These are phyloP conservation scores for Trichothecium roseum DNA, from an alignment of 2,329 filamentous ascomycete genomes.

Conservation along the genomic window DNA sequence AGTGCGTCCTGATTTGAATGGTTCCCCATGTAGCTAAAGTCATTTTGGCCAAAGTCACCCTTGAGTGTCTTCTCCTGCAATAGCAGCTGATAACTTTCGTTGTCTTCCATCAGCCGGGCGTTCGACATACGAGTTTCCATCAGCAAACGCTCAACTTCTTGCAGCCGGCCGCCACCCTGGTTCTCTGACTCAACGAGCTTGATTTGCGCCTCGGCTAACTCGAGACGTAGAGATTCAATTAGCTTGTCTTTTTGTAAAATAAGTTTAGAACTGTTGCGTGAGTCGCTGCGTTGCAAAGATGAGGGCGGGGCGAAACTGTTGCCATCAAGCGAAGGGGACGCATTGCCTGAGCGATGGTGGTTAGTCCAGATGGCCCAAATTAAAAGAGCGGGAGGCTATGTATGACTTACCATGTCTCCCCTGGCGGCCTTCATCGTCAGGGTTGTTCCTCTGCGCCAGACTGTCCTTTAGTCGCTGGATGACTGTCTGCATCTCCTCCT, in stretches of 20 bases:
- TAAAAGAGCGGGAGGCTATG: constrained; percentile 6
- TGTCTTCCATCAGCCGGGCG: constrained; percentile 93
- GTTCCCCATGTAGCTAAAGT: constrained; percentile 60
- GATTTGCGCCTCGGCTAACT: constrained; percentile 90
- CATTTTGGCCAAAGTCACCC: constrained; percentile 77
- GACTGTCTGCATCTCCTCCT: constrained; percentile 83
- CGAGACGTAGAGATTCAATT: constrained; percentile 83
- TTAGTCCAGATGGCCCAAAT: constrained; percentile 8
- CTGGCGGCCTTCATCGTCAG: constrained; percentile 46
- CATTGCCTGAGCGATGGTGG: constrained; percentile 28
- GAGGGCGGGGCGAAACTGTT: constrained; percentile 80
- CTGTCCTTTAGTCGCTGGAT: constrained; percentile 90
- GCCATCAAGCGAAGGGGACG: constrained; percentile 59
- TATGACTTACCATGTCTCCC: constrained; percentile 44
- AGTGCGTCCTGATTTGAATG: constrained; percentile 54
- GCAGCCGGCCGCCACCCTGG: constrained; percentile 74
- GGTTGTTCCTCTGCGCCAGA: constrained; percentile 61
- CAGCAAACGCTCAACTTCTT: constrained; percentile 81
- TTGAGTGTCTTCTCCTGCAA: constrained; percentile 92
- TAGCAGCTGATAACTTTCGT: constrained; percentile 93
- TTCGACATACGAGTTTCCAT: constrained; percentile 94
- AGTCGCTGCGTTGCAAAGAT: constrained; percentile 78
- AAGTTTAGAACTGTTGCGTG: constrained; percentile 78
- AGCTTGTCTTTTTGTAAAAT: constrained; percentile 93
- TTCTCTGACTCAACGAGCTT: constrained; percentile 93